These are phyloP conservation scores for Cubamyces lactineus DNA, from an alignment of 768 basidiomycete genomes.

Conservation along the genomic window DNA sequence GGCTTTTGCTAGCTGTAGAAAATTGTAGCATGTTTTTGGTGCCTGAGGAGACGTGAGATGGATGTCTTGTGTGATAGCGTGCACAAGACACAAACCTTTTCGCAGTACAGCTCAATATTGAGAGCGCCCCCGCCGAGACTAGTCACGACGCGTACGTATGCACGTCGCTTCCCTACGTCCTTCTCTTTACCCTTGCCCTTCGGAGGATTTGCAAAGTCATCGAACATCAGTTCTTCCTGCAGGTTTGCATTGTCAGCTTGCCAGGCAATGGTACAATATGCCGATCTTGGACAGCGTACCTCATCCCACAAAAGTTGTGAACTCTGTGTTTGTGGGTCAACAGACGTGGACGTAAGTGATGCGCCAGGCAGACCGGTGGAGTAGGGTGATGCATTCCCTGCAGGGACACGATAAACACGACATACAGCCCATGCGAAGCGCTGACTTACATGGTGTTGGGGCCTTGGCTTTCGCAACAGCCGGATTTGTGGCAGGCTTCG, in stretches of 20 bases:
- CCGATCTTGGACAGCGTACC: conserved; percentile 40
- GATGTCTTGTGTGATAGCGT: neutral
- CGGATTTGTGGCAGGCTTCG: conserved; percentile 37
- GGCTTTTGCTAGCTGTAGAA: conserved; percentile 86
- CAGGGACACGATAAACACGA: neutral
- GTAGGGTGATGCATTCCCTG: conserved; percentile 92
- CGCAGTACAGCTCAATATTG: conserved; percentile 86
- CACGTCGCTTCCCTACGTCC: conserved; percentile 86
- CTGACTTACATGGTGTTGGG: conserved; percentile 60
- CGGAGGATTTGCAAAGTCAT: conserved; percentile 78
- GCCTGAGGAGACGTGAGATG: conserved; percentile 53
- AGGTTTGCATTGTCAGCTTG: conserved; percentile 1
- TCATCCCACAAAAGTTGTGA: conserved; percentile 96
- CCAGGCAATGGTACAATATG: neutral
- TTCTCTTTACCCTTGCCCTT: conserved; percentile 94
- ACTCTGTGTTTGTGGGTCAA: conserved; percentile 71
- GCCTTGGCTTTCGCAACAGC: conserved; percentile 53
- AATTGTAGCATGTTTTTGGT: conserved; percentile 98
- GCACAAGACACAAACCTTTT: conserved; percentile 60
- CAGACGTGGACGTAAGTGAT: conserved; percentile 90
- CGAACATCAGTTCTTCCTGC: conserved; percentile 97
- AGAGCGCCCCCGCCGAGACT: conserved; percentile 84
- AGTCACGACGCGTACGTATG: conserved; percentile 95
- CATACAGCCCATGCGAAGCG: conserved; percentile 2
- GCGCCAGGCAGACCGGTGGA: conserved; percentile 90